Conservation (phyloP, 192 early-diverging fungal species). For the Ambispora gerdemannii region DNA sequence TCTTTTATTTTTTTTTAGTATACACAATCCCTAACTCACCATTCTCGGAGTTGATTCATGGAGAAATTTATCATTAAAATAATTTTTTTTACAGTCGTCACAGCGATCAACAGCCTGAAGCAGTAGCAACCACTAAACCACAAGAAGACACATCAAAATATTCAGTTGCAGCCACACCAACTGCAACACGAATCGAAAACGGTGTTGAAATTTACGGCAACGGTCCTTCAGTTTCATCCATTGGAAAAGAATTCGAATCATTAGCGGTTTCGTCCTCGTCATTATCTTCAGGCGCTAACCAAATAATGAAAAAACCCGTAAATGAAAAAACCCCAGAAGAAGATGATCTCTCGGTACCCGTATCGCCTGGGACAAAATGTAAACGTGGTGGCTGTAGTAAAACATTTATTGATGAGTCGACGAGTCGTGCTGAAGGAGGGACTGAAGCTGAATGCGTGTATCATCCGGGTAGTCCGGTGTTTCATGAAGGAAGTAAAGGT, state of each 20-base stretch:
- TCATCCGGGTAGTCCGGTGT: conserved; percentile 87
- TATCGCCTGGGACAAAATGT: conserved; percentile 74
- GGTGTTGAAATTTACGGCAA: conserved; percentile 42
- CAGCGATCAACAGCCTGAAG: conserved; percentile 33
- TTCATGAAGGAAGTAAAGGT: conserved; percentile 97
- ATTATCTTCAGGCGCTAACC: too few relatives aligned
- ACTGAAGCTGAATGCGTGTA: conserved; percentile 67
- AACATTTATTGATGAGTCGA: conserved; percentile 58
- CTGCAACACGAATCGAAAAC: conserved; percentile 20
- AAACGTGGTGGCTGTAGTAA: conserved; percentile 78
- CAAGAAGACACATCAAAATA: conserved; percentile 29
- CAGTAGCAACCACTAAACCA: conserved; percentile 30
- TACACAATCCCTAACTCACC: neutral
- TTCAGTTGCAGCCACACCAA: too few relatives aligned
- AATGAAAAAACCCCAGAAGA: conserved; percentile 64
- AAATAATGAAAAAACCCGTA: too few relatives aligned
- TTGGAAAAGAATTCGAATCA: conserved; percentile 20
- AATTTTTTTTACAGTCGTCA: conserved; percentile 63
- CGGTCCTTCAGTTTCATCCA: conserved; percentile 29
- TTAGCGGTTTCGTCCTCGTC: conserved; percentile 10
- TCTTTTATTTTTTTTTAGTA: too few relatives aligned
- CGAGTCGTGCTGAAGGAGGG: conserved; percentile 47
- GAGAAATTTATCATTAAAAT: too few relatives aligned
- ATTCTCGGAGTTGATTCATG: too few relatives aligned
- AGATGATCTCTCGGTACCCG: conserved; percentile 71